phyloP scores from a whole-genome alignment of 106 monocot species.

The Acorus gramineus region DNA sequence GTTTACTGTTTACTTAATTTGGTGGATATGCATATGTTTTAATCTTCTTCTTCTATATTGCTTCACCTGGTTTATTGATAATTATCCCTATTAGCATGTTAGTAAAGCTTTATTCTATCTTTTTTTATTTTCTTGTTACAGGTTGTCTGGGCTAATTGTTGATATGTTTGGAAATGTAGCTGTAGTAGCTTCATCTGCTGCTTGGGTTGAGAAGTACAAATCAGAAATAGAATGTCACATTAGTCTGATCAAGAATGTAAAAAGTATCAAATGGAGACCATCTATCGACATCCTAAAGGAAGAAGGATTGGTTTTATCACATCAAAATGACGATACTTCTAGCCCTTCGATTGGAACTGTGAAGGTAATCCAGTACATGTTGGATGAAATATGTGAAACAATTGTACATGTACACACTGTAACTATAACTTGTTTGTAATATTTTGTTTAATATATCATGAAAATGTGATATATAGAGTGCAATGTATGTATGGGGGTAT shows the following conservation, averaged over 20 bases:
- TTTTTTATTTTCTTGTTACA: conserved; percentile 12
- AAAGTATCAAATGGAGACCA: conserved; percentile 73
- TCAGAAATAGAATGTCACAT: conserved; percentile 49
- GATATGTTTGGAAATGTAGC: conserved; percentile 86
- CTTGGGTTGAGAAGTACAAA: conserved; percentile 97
- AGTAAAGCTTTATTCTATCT: too few species aligned
- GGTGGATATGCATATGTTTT: too few species aligned
- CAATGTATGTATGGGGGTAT: too few species aligned
- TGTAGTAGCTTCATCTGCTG: conserved; percentile 92
- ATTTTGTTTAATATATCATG: too few species aligned
- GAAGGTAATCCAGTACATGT: conserved; percentile 40
- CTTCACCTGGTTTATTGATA: too few species aligned
- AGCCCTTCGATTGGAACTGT: conserved; percentile 26
- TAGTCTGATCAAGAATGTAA: conserved; percentile 31
- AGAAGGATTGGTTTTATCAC: conserved; percentile 65
- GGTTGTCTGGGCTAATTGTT: conserved; percentile 84
- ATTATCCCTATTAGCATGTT: too few species aligned
- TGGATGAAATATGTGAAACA: conserved; percentile 11
- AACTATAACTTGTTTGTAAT: too few species aligned
- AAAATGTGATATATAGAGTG: too few species aligned
- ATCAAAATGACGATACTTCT: conserved; percentile 17
- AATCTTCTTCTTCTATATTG: too few species aligned
- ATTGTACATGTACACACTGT: conserved; percentile 8
- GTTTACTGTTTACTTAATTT: too few species aligned
- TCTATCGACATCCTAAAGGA: conserved; percentile 86